Percentiles rank a stretch among this genome's conserved stretches.
Conservation (phyloP, 1,284 basidiomycete species). For the Omphalotus olearius region DNA sequence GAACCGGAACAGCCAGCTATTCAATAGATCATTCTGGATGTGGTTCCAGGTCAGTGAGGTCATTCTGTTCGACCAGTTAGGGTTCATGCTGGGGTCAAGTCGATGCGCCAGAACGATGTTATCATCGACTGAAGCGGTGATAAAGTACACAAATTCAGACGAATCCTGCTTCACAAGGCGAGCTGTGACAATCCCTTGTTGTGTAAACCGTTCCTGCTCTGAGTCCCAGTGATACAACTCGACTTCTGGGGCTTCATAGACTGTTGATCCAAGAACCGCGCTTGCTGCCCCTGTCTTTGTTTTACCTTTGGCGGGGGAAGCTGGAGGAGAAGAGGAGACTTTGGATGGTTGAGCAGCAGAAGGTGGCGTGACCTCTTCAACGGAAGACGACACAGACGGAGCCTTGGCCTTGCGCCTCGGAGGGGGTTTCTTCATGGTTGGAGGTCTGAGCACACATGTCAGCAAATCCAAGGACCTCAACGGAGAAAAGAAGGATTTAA, state of each 20-base stretch:
- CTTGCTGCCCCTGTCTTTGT: conserved; percentile 5
- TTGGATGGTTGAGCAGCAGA: neutral
- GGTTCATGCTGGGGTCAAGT: conserved; percentile 72
- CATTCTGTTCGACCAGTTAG: conserved; percentile 59
- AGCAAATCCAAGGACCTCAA: neutral
- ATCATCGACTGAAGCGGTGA: conserved; percentile 47
- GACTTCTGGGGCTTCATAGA: conserved; percentile 29
- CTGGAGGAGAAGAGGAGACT: neutral
- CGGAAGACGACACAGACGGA: conserved; percentile 16
- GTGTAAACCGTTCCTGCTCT: conserved; percentile 56
- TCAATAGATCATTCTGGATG: conserved; percentile 53
- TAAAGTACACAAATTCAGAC: conserved; percentile 61
- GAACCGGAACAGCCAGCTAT: conserved; percentile 87
- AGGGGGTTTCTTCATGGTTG: conserved; percentile 22
- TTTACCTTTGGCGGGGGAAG: conserved; percentile 10
- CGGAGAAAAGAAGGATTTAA: conserved; percentile 32
- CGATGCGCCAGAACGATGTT: conserved; percentile 53
- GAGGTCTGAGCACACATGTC: conserved; percentile 28
- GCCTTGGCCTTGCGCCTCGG: conserved; percentile 21
- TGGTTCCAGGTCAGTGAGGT: conserved; percentile 85
- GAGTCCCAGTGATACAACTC: conserved; percentile 75
- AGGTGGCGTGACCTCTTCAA: conserved; percentile 6
- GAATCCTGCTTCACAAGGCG: conserved; percentile 53
- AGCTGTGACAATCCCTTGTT: conserved; percentile 71
- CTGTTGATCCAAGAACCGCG: conserved; percentile 4